Conservation (phyloP, 176 grass and related monocot species). For the Typha latifolia region DNA sequence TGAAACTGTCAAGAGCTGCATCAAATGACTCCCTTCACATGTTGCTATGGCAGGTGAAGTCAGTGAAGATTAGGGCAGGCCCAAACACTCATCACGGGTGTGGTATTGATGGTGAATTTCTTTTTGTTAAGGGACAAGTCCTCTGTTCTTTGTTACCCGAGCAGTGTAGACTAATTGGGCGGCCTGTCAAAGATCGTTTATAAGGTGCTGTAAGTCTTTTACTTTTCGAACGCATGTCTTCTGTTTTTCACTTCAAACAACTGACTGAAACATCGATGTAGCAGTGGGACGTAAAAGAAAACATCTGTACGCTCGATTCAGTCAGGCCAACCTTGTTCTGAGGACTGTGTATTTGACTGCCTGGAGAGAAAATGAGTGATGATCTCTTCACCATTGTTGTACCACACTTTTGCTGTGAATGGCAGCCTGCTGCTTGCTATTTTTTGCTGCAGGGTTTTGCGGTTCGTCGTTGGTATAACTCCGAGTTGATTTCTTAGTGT, state of each 20-base stretch:
- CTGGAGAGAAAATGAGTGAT: not conserved
- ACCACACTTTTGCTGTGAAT: not conserved
- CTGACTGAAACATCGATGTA: constrained; percentile 30
- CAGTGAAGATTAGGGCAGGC: constrained; percentile 77
- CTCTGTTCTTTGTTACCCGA: constrained; percentile 75
- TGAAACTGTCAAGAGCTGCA: not conserved
- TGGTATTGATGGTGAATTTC: constrained; percentile 91
- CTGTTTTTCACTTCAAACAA: constrained; percentile 41
- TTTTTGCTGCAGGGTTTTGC: constrained; percentile 18
- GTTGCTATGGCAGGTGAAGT: constrained; percentile 57
- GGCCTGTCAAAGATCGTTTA: constrained; percentile 36
- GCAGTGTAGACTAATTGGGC: constrained; percentile 82
- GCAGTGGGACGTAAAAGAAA: constrained; percentile 15
- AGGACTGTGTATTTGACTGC: not conserved
- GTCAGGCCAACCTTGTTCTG: no score
- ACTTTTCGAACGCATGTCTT: constrained; percentile 10
- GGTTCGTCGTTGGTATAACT: constrained; percentile 4
- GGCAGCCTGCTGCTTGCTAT: constrained; percentile 5
- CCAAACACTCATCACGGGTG: constrained; percentile 70
- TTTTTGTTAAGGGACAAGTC: constrained; percentile 59
- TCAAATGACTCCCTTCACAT: not conserved
- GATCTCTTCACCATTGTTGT: not conserved
- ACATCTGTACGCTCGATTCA: constrained; percentile 2
- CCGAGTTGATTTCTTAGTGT: constrained; percentile 12
- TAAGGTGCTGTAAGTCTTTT: constrained; percentile 29